Percentiles rank a stretch among this genome's conserved stretches.
Evolutionary conservation across 345 rosid genomes (phyloP).

Genomic region (Salix dunnii): DNA sequence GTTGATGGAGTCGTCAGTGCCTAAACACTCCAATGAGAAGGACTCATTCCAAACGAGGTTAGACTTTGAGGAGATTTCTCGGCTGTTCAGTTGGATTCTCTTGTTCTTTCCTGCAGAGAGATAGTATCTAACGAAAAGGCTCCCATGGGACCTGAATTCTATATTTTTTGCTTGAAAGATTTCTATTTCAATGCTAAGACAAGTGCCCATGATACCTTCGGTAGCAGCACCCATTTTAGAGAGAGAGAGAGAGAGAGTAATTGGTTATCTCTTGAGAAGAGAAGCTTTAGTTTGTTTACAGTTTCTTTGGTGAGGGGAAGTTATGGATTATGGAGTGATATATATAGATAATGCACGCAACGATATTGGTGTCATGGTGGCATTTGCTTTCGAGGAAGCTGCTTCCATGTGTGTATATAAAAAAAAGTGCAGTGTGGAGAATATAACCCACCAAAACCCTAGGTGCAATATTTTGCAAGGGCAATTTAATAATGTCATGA

Average conservation of each 20-base stretch:
- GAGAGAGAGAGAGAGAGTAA: not conserved
- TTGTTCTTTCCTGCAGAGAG: slow-evolving; percentile 52
- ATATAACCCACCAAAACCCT: slow-evolving; percentile 14
- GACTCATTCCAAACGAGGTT: slow-evolving; percentile 51
- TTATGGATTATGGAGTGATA: not conserved
- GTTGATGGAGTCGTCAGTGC: slow-evolving; percentile 43
- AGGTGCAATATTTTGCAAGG: not conserved
- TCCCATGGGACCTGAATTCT: slow-evolving; percentile 34
- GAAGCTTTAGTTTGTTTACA: not conserved
- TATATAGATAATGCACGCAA: not conserved
- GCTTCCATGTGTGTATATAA: not conserved
- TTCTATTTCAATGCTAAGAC: slow-evolving; percentile 52
- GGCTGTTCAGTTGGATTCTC: slow-evolving; percentile 49
- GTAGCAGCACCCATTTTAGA: slow-evolving; percentile 34
- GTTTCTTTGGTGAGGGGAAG: slow-evolving; percentile 6
- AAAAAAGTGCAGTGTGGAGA: not conserved
- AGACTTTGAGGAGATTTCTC: slow-evolving; percentile 40
- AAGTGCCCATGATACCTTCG: slow-evolving; percentile 11
- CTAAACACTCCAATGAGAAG: slow-evolving; percentile 57
- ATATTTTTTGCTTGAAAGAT: slow-evolving; percentile 68
- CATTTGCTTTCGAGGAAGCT: slow-evolving; percentile 7
- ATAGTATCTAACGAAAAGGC: slow-evolving; percentile 61
- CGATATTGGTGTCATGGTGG: not conserved
- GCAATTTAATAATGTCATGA: slow-evolving; percentile 1
- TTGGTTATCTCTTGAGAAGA: not conserved